Evolutionary conservation across 345 rosid genomes (phyloP).

Genomic region (Capsella bursapastoris): DNA sequence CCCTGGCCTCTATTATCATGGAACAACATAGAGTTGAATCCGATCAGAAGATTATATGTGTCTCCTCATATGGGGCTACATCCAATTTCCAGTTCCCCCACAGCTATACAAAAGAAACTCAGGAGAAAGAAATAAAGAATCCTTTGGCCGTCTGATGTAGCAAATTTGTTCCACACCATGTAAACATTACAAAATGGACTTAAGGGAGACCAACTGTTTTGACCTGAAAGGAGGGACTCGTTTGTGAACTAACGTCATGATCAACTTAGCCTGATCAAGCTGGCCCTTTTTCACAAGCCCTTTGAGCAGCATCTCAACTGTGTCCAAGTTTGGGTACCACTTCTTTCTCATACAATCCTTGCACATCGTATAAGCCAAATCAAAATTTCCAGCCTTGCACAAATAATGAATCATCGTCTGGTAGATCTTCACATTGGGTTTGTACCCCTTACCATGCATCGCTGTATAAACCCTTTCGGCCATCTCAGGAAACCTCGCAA

Average conservation of each 20-base stretch:
- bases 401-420: conserved; percentile 87
- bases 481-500: conserved; percentile 73
- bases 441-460: conserved; percentile 53
- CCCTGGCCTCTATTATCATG: conserved; percentile 34
- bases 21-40: conserved; percentile 40
- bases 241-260: conserved; percentile 51
- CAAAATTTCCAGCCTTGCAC: conserved; percentile 62
- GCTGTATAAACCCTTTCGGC: conserved; percentile 76
- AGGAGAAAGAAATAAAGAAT: conserved; percentile 39
- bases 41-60: conserved; percentile 13
- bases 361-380: conserved; percentile 73
- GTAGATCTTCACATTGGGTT: conserved; percentile 68
- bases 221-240: conserved; percentile 66
- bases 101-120: conserved; percentile 37
- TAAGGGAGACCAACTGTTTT: conserved; percentile 50
- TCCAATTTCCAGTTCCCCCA: conserved; percentile 28
- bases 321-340: conserved; percentile 66
- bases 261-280: conserved; percentile 57
- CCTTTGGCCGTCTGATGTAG: conserved; percentile 21
- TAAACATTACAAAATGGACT: conserved; percentile 46
- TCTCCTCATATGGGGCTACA: conserved; percentile 28
- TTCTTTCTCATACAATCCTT: conserved; percentile 68
- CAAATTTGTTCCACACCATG: conserved; percentile 26
- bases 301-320: conserved; percentile 58
- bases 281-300: conserved; percentile 60